These are phyloP conservation scores for Xerocomellus dryophilus DNA, from an alignment of 768 basidiomycete genomes.

Conservation along the genomic window DNA sequence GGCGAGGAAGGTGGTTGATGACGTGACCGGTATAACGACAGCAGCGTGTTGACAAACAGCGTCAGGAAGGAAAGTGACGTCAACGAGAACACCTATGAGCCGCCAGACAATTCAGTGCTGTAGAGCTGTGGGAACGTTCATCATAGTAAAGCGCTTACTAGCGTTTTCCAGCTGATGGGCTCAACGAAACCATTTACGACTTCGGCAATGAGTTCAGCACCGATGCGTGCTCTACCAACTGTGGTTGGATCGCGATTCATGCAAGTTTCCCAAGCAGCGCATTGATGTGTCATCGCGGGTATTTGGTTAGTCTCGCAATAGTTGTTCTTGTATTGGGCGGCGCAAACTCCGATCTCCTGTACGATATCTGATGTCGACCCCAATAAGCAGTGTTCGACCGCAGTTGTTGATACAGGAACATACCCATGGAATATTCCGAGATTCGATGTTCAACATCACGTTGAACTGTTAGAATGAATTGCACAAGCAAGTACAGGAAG, in stretches of 20 bases:
- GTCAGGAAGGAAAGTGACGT: conserved; percentile 76
- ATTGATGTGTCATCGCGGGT: conserved; percentile 86
- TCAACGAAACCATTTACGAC: conserved; percentile 97
- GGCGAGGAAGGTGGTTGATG: conserved; percentile 46
- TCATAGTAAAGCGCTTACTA: conserved; percentile 51
- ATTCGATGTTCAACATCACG: conserved; percentile 87
- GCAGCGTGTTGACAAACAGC: conserved; percentile 74
- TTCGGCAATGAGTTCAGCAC: conserved; percentile 93
- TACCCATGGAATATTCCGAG: conserved; percentile 85
- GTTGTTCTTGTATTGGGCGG: conserved; percentile 76
- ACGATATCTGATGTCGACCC: conserved; percentile 62
- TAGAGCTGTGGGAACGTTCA: conserved; percentile 12
- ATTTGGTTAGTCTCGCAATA: conserved; percentile 71
- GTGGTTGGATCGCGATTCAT: conserved; percentile 93
- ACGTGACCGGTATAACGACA: conserved; percentile 73
- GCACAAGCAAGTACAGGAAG: conserved; percentile 79
- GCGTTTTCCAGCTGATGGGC: conserved; percentile 94
- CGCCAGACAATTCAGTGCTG: conserved; percentile 17
- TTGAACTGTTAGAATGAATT: conserved; percentile 87
- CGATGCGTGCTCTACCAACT: conserved; percentile 84
- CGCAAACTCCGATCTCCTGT: conserved; percentile 88
- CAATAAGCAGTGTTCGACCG: conserved; percentile 20
- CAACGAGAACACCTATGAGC: conserved; percentile 62
- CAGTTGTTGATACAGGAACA: conserved; percentile 14
- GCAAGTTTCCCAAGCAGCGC: conserved; percentile 87